Evolutionary conservation across 352 stramenopile genomes (phyloP).

Genomic region (Globisporangium spiculum): DNA sequence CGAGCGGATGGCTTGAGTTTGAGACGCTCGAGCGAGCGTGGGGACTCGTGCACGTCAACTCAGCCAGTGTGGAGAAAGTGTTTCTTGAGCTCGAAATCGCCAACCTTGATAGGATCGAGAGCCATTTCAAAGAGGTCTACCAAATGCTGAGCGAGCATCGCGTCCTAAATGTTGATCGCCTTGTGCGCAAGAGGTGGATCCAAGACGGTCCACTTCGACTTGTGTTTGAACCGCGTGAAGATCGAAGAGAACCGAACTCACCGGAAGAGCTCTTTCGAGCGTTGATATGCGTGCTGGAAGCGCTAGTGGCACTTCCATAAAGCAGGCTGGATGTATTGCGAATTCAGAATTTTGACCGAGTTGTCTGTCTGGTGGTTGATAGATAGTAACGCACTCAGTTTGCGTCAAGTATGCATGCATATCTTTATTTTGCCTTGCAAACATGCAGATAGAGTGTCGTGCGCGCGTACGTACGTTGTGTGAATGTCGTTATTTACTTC

Average conservation of each 20-base stretch:
- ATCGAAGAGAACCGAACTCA: background rate
- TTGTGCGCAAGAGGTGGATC: background rate
- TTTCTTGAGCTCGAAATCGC: background rate
- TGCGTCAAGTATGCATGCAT: background rate
- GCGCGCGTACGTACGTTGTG: background rate
- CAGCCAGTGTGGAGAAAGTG: background rate
- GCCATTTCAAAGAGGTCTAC: background rate
- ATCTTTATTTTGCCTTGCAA: background rate
- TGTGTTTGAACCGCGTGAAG: background rate
- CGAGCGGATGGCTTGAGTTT: background rate
- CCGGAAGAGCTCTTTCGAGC: background rate
- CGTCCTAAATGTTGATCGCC: background rate
- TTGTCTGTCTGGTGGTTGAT: no score
- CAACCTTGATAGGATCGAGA: background rate
- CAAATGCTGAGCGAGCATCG: background rate
- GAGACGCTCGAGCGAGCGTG: background rate
- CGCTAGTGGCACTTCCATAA: background rate
- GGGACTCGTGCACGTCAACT: background rate
- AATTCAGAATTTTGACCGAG: no score
- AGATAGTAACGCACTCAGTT: no score
- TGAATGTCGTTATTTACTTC: slow-evolving; percentile 16
- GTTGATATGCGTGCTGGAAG: background rate
- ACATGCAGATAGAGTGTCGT: background rate
- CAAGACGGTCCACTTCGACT: background rate
- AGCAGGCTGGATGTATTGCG: background rate